Evolutionary conservation across 148 eudicot genomes (phyloP).

Genomic region (Heliamphora exappendiculata): DNA sequence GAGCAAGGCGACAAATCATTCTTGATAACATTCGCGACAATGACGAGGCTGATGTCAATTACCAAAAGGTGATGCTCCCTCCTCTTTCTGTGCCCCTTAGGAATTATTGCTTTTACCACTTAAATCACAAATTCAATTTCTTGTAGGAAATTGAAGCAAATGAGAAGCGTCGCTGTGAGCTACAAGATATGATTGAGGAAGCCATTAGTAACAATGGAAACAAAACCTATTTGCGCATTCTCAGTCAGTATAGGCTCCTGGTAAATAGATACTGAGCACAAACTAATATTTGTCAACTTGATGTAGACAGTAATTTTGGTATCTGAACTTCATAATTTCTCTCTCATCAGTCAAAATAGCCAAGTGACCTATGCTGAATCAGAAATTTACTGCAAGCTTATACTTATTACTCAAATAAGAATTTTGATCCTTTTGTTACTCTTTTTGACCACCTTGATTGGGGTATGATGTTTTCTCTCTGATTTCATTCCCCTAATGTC

Average conservation of each 20-base stretch:
- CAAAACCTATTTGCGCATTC: conserved; percentile 69
- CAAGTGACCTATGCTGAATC: neutral
- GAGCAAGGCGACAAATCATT: conserved; percentile 61
- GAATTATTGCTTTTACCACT: neutral
- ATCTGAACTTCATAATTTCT: neutral
- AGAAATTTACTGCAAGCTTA: neutral
- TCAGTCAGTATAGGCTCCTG: conserved; percentile 78
- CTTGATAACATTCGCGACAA: conserved; percentile 87
- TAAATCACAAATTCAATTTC: conserved; percentile 7
- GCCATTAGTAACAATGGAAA: conserved; percentile 65
- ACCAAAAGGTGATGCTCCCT: conserved; percentile 45
- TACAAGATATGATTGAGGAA: conserved; percentile 75
- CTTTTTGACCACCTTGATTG: neutral
- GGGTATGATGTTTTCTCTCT: neutral
- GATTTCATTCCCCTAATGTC: neutral
- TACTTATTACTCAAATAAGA: neutral
- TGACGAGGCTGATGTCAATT: conserved; percentile 64
- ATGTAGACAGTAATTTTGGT: neutral
- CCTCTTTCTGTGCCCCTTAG: neutral
- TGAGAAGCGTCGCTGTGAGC: conserved; percentile 63
- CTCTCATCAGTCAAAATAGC: neutral
- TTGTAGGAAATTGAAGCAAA: conserved; percentile 73
- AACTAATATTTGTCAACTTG: neutral
- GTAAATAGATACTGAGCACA: conserved; percentile 26
- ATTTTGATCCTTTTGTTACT: neutral